Evolutionary conservation across 2,329 filamentous ascomycete genomes (phyloP).

Genomic region (Mycosphaerella arachidis): DNA sequence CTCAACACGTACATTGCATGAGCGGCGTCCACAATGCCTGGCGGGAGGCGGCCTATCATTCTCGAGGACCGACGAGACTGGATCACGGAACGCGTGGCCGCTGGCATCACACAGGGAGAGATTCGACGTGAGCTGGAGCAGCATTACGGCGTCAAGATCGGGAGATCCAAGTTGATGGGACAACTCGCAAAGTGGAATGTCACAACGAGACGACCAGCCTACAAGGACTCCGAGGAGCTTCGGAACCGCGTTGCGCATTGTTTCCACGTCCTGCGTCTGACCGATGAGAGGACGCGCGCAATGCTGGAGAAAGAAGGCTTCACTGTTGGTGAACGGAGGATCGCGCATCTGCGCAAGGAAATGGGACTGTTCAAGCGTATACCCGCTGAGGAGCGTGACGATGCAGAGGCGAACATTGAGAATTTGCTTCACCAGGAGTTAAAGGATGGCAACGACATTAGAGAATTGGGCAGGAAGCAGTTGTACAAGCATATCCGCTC

Average conservation of each 20-base stretch:
- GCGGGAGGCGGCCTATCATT: background rate
- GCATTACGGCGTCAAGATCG: background rate
- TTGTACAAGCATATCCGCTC: conserved; percentile 1
- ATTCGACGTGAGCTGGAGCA: background rate
- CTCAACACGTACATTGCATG: background rate
- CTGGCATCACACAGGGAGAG: background rate
- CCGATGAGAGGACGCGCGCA: background rate
- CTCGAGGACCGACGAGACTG: background rate
- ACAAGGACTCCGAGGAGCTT: background rate
- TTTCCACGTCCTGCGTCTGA: background rate
- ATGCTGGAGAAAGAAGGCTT: conserved; percentile 1
- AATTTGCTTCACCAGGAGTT: background rate
- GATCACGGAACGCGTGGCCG: background rate
- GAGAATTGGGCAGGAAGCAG: background rate
- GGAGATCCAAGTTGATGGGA: background rate
- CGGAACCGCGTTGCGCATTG: background rate
- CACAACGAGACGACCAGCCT: background rate
- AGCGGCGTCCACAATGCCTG: background rate
- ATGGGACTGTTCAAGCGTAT: conserved; percentile 2
- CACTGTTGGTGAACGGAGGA: background rate
- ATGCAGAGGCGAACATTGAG: conserved; percentile 1
- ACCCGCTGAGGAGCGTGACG: background rate
- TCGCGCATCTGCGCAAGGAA: background rate
- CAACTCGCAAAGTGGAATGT: background rate
- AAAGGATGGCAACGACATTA: background rate